Percentiles rank a stretch among this genome's conserved stretches.
Evolutionary conservation across 805 yeast genomes (phyloP).

Genomic region (Wickerhamiella azyma): DNA sequence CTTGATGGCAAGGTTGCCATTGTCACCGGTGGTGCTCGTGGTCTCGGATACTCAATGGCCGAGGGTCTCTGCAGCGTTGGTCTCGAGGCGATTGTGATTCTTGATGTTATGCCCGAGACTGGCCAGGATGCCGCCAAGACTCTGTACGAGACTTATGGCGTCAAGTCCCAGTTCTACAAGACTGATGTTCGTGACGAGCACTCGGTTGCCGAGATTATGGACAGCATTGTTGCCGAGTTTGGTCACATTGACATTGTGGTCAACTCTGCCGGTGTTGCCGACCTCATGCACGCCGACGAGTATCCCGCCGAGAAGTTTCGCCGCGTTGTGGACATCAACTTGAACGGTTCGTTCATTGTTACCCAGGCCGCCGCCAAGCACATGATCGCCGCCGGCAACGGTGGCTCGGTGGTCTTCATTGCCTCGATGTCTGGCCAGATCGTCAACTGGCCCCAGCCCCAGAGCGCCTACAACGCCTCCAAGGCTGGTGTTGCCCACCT

Average conservation of each 20-base stretch:
- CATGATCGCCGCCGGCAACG: conserved; percentile 41
- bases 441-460: conserved; percentile 63
- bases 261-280: conserved; percentile 57
- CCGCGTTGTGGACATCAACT: conserved; percentile 49
- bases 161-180: conserved; percentile 48
- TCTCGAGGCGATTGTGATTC: conserved; percentile 39
- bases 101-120: conserved; percentile 47
- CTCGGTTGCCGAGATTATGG: conserved; percentile 37
- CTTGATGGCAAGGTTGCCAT: conserved; percentile 52
- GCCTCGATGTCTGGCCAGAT: conserved; percentile 62
- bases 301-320: conserved; percentile 53
- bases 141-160: conserved; percentile 38
- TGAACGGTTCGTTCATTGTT: conserved; percentile 52
- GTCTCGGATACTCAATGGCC: conserved; percentile 47
- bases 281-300: conserved; percentile 55
- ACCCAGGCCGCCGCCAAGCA: conserved; percentile 55
- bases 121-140: conserved; percentile 47
- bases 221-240: conserved; percentile 39
- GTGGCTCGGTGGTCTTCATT: conserved; percentile 48
- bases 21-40: conserved; percentile 58
- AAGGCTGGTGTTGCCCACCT: conserved; percentile 61
- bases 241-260: conserved; percentile 43
- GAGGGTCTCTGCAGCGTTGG: conserved; percentile 45
- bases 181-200: conserved; percentile 45
- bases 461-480: conserved; percentile 56